These are phyloP conservation scores for Acanthamoeba healyi DNA, from an alignment of 208 protist genomes.

Conservation along the genomic window DNA sequence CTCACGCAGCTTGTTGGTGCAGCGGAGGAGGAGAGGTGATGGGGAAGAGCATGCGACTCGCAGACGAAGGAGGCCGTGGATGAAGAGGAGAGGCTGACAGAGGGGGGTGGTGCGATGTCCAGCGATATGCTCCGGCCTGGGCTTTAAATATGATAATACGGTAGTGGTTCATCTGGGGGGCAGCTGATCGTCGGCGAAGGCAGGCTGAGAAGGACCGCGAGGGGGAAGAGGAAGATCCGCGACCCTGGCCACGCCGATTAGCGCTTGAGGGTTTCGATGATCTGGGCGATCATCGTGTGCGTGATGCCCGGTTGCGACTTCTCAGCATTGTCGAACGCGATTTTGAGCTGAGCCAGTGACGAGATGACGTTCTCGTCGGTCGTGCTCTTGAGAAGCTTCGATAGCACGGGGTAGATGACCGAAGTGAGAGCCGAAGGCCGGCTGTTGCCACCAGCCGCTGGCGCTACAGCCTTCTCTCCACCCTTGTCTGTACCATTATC, in stretches of 20 bases:
- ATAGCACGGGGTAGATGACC: slow-evolving; percentile 82
- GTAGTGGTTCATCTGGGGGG: not conserved
- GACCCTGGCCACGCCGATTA: slow-evolving; percentile 39
- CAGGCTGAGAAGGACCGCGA: not conserved
- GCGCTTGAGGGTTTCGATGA: slow-evolving; percentile 83
- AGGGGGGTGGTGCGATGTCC: not conserved
- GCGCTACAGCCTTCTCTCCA: slow-evolving; percentile 15
- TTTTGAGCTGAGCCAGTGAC: slow-evolving; percentile 80
- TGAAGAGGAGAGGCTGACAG: not conserved
- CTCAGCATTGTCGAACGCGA: slow-evolving; percentile 85
- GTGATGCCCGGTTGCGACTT: slow-evolving; percentile 83
- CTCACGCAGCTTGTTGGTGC: not conserved
- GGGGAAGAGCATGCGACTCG: not conserved
- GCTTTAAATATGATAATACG: not conserved
- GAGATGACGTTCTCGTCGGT: slow-evolving; percentile 80
- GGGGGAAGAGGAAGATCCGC: not conserved
- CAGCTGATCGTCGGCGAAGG: too few relatives aligned
- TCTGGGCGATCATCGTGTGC: slow-evolving; percentile 78
- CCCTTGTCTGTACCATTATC: not conserved
- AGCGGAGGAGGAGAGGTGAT: not conserved
- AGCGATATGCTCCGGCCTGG: not conserved
- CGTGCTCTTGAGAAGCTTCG: slow-evolving; percentile 77
- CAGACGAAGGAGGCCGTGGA: too few relatives aligned
- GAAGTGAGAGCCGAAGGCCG: slow-evolving; percentile 77
- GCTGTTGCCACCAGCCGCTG: slow-evolving; percentile 9